phyloP scores from a whole-genome alignment of 306 rosid genomes.

The Neltuma alba region DNA sequence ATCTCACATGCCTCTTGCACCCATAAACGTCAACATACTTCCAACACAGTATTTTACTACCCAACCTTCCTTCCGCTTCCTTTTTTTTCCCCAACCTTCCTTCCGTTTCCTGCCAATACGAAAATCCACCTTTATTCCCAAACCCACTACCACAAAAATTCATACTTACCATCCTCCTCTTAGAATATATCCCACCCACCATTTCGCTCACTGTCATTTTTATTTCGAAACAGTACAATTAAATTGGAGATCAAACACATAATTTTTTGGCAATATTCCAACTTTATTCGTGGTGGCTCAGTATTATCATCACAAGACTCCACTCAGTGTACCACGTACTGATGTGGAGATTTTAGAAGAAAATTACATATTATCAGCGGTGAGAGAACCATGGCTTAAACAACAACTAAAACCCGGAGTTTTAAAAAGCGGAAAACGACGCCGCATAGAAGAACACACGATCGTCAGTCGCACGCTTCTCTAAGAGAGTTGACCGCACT shows the following conservation, averaged over 20 bases:
- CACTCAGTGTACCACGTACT: conserved; percentile 7
- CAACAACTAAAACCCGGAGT: background rate
- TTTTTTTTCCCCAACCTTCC: too few relatives aligned
- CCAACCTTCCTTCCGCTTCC: too few relatives aligned
- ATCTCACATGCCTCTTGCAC: too few relatives aligned
- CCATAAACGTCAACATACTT: too few relatives aligned
- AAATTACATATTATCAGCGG: background rate
- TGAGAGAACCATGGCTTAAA: background rate
- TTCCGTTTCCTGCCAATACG: background rate
- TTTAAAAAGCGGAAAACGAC: background rate
- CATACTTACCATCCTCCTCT: too few relatives aligned
- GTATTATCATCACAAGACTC: background rate
- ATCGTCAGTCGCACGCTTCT: background rate
- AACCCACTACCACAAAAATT: too few relatives aligned
- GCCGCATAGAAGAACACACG: background rate
- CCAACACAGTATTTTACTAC: too few relatives aligned
- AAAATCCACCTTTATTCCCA: background rate
- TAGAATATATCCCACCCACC: too few relatives aligned
- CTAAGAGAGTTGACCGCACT: conserved; percentile 80
- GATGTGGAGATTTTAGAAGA: background rate
- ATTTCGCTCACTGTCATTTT: too few relatives aligned
- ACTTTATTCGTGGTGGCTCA: conserved; percentile 33
- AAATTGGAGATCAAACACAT: background rate
- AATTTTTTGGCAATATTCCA: background rate
- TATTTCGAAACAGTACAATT: background rate